Conservation (phyloP, 2,329 filamentous ascomycete genomes). For the Lecanicillium sp. region DNA sequence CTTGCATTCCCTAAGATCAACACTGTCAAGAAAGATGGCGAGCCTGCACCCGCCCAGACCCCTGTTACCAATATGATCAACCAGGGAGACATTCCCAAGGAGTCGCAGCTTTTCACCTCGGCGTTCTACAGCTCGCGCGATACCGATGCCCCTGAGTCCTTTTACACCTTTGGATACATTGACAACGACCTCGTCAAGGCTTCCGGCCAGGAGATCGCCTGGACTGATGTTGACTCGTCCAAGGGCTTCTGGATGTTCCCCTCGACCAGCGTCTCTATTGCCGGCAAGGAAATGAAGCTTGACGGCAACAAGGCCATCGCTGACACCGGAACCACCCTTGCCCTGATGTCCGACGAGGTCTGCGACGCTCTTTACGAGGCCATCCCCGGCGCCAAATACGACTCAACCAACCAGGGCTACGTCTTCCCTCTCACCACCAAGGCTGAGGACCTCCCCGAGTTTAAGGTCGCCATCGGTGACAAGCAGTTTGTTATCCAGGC, state of each 20-base stretch:
- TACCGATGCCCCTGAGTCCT: conserved; percentile 13
- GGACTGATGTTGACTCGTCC: conserved; percentile 55
- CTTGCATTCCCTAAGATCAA: conserved; percentile 39
- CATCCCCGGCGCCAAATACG: conserved; percentile 30
- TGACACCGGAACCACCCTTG: conserved; percentile 57
- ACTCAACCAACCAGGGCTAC: conserved; percentile 5
- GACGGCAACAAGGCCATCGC: conserved; percentile 38
- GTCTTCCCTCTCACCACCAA: conserved; percentile 35
- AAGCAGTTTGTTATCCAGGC: conserved; percentile 45
- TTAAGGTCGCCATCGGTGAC: conserved; percentile 50
- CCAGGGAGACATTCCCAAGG: conserved; percentile 15
- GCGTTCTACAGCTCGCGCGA: conserved; percentile 49
- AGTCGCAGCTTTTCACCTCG: conserved; percentile 55
- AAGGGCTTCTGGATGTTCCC: conserved; percentile 56
- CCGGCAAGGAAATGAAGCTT: conserved; percentile 28
- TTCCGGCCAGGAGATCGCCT: conserved; percentile 42
- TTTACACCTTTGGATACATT: conserved; percentile 68
- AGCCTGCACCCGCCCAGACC: conserved; percentile 34
- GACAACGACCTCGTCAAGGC: conserved; percentile 59
- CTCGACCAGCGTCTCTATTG: conserved; percentile 19
- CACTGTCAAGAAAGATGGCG: conserved; percentile 25
- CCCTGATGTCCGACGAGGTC: conserved; percentile 56
- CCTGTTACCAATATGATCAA: conserved; percentile 33
- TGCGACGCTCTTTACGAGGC: conserved; percentile 31
- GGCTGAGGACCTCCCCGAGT: conserved; percentile 36